A percentile compares a stretch with the other conserved stretches of the same genome.
Conservation (phyloP, 2,329 filamentous ascomycete genomes). For the Cadophora luteo-olivacea region DNA sequence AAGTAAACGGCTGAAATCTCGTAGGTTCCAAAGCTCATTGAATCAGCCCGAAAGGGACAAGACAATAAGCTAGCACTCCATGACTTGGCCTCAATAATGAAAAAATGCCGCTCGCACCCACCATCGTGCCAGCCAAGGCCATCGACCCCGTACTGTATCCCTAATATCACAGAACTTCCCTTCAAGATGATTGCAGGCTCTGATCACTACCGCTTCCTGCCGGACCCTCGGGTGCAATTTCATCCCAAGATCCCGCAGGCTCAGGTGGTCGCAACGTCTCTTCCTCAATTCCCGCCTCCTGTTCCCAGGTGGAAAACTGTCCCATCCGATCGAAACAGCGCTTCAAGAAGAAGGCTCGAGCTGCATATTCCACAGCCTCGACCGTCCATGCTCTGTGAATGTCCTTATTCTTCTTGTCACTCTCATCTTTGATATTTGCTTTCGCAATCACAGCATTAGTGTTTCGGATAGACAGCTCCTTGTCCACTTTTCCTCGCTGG, state of each 20-base stretch:
- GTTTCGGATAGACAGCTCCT: background rate
- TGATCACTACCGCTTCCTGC: background rate
- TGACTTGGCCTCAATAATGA: background rate
- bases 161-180: background rate
- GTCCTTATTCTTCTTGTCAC: background rate
- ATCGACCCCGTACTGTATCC: too few species aligned
- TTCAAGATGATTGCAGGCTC: background rate
- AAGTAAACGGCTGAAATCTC: too few species aligned
- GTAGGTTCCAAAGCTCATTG: too few species aligned
- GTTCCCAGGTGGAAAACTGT: background rate
- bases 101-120: background rate
- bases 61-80: too few species aligned
- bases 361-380: background rate
- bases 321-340: background rate
- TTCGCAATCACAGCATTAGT: background rate
- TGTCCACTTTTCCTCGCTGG: background rate
- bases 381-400: background rate
- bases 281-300: background rate
- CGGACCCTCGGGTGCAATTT: background rate
- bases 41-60: too few species aligned
- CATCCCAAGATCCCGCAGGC: background rate
- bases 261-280: background rate
- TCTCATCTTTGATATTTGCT: background rate
- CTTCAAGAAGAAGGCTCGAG: background rate
- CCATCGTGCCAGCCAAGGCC: background rate